Base-by-base conservation (phyloP, 1,284 basidiomycete species). In the Cerioporus squamosus region DNA sequence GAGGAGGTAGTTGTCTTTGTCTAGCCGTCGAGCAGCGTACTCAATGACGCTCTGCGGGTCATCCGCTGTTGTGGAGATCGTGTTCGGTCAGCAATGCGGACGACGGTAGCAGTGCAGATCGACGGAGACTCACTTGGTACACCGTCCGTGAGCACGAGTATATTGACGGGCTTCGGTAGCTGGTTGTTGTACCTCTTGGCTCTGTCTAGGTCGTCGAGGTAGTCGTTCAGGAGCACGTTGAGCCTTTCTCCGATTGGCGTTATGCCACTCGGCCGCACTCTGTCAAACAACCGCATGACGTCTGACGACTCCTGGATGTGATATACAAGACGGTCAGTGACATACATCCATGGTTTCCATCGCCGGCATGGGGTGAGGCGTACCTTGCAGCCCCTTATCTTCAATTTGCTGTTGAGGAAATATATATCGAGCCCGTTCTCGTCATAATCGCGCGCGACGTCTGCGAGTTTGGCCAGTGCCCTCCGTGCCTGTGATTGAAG, bases 71-170 rank as follows among this genome's bases (percentile, higher is more conserved):
- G 3, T 29, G 5, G 0, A 26, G 17, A 23, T 18, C 7, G 18
- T 2, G 22, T 17, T 52, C 10, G 44, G 29, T 44, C 15, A 15
- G 12, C 31, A 9, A 15, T 7, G 23, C 12, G 20, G 17, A 29
- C 26, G 15, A 31, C n/a, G n/a, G n/a, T 23, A 17, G 4, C n/a
- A 5, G 4, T 5, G 12, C n/a, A 4, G 8, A 20, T 18, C 39
- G 15, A 15, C n/a, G 3, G 17, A 40, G 18, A 46, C 82, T 59
- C 62, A 85, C 85, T 81, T 2, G 84, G 78, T 18, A 72, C 77
- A 14, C 87, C 87, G 62, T 89, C 87, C 0, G 87, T 88, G 49
- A 89, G 77, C 23, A 88, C 70, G 24, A 89, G 80, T 56, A 79
- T 81, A 64, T 87, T 87, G 29, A 86, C 69, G 0, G 84, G 85